Base-by-base conservation (phyloP, 2,329 filamentous ascomycete genomes). In the Phyllosticta ampelicida region DNA sequence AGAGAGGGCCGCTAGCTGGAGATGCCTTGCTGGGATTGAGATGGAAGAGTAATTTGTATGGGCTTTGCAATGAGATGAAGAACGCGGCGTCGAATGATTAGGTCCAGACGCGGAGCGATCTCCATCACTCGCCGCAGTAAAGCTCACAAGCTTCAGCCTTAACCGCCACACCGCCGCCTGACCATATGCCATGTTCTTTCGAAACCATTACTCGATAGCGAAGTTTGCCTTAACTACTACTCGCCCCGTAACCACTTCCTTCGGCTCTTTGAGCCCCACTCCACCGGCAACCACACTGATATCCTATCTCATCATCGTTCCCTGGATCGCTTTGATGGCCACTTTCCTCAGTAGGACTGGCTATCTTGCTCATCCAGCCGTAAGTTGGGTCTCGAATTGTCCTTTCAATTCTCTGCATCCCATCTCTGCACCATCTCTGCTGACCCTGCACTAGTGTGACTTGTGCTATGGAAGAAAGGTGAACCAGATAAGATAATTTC, bases 381-480 rank as follows among this genome's bases (percentile, higher is more conserved):
- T 57, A 49, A n/a, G 30, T 48, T 21, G 11, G 18, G 18, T 8
- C 13, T 8, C 30, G 13, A 36, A 11, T 16, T 36, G 4, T 36
- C 30, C 13, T 36, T 3, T 13, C 30, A 5, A 16, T 11, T 10
- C 10, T 36, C 30, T 36, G 10, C 5, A 36, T 13, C 10, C 13
- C 30, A 16, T 11, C 30, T 36, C 13, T 36, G 30, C 30, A 10
- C 10, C 10, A 36, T 36, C 30, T 36, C 30, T 36, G 30, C 30
- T 36, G 30, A 36, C 30, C 10, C 30, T 36, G 30, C 30, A 36
- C 9, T 36, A 58, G 56, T 58, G 56, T 36, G 56, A 58, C 19
- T 28, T 58, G 13, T 58, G 56, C 51, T 58, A 58, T 16, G 56
- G 51, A 44, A 30, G 56, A 36, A 58, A 58, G 56, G 56, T 58